Evolutionary conservation across 768 basidiomycete species (phyloP).

Genomic region (Sporobolomyces phaffii): DNA sequence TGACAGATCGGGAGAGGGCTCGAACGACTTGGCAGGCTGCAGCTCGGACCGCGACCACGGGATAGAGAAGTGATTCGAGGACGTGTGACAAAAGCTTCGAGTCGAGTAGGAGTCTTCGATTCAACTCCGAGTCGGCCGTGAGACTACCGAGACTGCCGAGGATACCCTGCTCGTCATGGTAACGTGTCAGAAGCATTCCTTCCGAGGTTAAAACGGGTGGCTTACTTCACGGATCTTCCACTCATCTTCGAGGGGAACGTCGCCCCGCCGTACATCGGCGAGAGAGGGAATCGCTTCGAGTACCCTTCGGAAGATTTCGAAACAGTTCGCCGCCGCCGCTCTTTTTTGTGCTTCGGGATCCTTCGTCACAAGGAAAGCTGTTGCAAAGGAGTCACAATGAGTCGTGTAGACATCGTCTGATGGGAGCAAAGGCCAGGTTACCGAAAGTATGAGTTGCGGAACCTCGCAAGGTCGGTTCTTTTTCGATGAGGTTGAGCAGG

Average conservation of each 20-base stretch:
- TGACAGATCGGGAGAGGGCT: conserved; percentile 69
- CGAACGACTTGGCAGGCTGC: conserved; percentile 81
- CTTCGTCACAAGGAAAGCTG: conserved; percentile 65
- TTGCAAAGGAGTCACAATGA: conserved; percentile 34
- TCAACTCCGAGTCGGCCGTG: conserved; percentile 64
- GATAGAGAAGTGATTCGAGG: conserved; percentile 56
- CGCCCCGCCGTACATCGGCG: conserved; percentile 39
- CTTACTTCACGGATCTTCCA: conserved; percentile 35
- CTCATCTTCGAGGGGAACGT: conserved; percentile 8
- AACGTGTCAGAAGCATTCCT: background rate
- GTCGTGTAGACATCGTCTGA: background rate
- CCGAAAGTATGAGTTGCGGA: conserved; percentile 29
- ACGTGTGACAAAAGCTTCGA: conserved; percentile 57
- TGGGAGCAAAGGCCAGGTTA: background rate
- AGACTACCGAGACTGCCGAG: conserved; percentile 70
- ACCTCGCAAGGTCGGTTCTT: conserved; percentile 17
- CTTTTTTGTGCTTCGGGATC: conserved; percentile 61
- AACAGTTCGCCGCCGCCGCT: conserved; percentile 65
- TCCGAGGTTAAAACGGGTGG: background rate
- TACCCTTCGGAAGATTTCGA: conserved; percentile 52
- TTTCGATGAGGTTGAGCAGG: conserved; percentile 29
- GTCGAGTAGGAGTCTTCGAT: conserved; percentile 64
- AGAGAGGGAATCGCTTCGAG: conserved; percentile 44
- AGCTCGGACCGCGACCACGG: conserved; percentile 68
- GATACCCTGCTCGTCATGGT: conserved; percentile 53